Percentiles rank a stretch among this genome's conserved stretches.
These are phyloP conservation scores for Aspergillus sclerotioniger DNA, from an alignment of 495 filamentous ascomycete genomes.

Conservation along the genomic window DNA sequence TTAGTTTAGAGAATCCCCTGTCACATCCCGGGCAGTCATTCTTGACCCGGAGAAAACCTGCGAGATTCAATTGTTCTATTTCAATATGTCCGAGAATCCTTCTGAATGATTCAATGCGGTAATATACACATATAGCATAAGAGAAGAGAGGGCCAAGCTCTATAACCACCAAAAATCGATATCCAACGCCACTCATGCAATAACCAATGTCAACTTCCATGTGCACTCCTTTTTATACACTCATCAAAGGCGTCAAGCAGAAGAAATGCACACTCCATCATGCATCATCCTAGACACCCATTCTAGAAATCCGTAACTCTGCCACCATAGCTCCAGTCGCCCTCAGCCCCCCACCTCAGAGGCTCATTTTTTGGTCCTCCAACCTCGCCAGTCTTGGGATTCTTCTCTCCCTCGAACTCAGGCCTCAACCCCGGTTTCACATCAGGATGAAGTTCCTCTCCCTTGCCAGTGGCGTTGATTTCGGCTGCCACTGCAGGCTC, in stretches of 20 bases:
- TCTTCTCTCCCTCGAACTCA: conserved; percentile 90
- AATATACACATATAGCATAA: not conserved
- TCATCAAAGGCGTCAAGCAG: not conserved
- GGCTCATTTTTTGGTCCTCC: conserved; percentile 98
- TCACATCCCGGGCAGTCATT: too few species aligned
- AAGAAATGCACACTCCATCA: too few species aligned
- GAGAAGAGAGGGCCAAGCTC: not conserved
- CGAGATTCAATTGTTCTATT: too few species aligned
- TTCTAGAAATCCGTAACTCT: conserved; percentile 87
- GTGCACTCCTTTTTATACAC: not conserved
- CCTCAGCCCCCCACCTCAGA: conserved; percentile 72
- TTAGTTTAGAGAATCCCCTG: too few species aligned
- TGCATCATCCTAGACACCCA: too few species aligned
- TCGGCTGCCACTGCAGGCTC: conserved; percentile 32
- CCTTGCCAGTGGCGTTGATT: conserved; percentile 50
- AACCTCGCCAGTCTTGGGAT: conserved; percentile 94
- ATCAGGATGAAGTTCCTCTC: conserved; percentile 68
- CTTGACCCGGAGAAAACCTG: too few species aligned
- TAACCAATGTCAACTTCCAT: not conserved
- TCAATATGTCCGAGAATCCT: too few species aligned
- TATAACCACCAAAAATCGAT: not conserved
- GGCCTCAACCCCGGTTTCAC: conserved; percentile 70
- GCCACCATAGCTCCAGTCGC: conserved; percentile 96
- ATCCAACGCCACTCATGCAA: not conserved
- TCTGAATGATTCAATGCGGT: too few species aligned